Base-by-base conservation (phyloP, 2,329 filamentous ascomycete species). In the Aspergillus candidus region DNA sequence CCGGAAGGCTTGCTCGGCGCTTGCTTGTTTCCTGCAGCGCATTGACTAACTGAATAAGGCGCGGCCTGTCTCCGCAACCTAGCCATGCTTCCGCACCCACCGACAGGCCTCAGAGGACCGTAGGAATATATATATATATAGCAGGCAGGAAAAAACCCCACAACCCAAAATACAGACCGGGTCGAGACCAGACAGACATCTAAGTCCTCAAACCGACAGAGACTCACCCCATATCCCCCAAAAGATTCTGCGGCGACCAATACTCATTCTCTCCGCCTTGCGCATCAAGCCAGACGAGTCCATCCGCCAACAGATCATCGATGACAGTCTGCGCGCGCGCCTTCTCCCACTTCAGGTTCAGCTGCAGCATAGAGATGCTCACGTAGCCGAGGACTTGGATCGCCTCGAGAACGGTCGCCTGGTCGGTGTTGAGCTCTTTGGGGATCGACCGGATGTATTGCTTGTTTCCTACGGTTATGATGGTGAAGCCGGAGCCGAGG, bases 381-480 rank as follows among this genome's bases (percentile, higher is more conserved):
- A 97, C 86, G 60, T 88, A 95, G 1, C 93, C 91, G 8, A 96
- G 73, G 8, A 96, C 75, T 66, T 96, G 88, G 6, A 88, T 88
- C 1, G 86, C 90, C 72, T 97, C 93, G 6, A 98, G 77, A 11
- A 95, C 91, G 2, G 84, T 87, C 39, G 86, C 87, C 72, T 98
- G 93, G 64, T 98, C 93, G 11, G 82, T 90, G 64, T 94, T 96
- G 50, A 98, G 77, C 69, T 98, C 93, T 65, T 94, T 93, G 1
- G 93, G 93, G 33, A 98, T 83, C 3, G 88, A 94, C 22, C 93
- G 81, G 43, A 98, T 91, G 68, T 95, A 93, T 49, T 86, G 80
- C 60, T 86, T 86, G 52, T 82, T 82, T 6, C 93, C 93, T 48
- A 98, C 86, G 43, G 77, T 82, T 51, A 95, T 77, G 45, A 95